Evolutionary conservation across 2,329 filamentous ascomycete species (phyloP), one percentile per base, ranked within the genome.

Genomic region (Claviceps africana): DNA sequence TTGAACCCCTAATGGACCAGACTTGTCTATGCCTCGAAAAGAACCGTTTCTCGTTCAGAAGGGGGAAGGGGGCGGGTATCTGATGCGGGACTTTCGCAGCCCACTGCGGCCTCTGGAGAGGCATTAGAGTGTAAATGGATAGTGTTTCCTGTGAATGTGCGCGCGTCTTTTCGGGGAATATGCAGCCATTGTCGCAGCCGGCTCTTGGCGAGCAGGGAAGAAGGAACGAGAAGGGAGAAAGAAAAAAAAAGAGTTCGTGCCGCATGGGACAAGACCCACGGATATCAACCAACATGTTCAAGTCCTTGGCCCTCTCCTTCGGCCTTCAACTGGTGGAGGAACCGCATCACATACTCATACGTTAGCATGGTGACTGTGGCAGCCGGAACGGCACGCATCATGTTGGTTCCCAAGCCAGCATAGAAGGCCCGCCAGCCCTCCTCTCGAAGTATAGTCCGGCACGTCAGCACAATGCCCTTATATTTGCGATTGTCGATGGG

Each of bases 391-490:
- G 93, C 93, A 53, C 93, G 81, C 75, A 97, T 88, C 81, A 98
- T 87, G 70, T 98, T 98, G 48, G 91, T 95, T 39, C 93, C 93
- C 75, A 98, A 88, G 37, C 93, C 93, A 25, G 90, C 91, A 66
- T 98, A 98, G 62, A 98, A 97, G 3, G 91, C 91, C 56, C 86
- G 78, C 90, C 91, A 96, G 7, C 93, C 93, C 68, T 98, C 93
- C 67, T 98, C 93, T 35, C 73, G 74, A 39, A 96, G 71, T 55
- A 98, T 97, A 2, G 83, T 90, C 56, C 82, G 81, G 66, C 85
- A 91, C 0, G 91, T 96, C 63, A 78, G 82, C 45, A 90, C 67
- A 35, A 96, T 79, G 45, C 93, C 93, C 57, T 74, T 78, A 65
- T 98, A 97, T 59, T 77, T 81, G 52, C 73, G 71, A 13, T 62